Conservation (phyloP, 768 basidiomycete species). For the Lentinula boryana region DNA sequence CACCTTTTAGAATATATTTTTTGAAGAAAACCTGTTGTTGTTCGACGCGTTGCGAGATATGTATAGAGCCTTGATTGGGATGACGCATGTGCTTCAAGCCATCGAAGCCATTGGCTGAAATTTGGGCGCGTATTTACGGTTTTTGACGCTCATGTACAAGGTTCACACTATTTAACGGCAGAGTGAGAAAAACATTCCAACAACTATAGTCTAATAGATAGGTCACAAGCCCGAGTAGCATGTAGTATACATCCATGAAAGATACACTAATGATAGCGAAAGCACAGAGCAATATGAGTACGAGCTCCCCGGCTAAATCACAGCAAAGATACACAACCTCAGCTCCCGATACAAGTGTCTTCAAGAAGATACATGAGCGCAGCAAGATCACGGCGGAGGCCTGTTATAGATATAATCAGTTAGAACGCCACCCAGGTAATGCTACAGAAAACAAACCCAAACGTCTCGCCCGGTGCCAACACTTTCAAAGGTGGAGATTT, state of each 20-base stretch:
- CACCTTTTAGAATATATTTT: not conserved
- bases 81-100: not conserved
- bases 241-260: not conserved
- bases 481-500: conserved; percentile 3
- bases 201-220: no score
- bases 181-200: not conserved
- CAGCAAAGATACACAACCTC: not conserved
- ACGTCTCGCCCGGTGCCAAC: conserved; percentile 11
- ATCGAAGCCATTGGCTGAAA: not conserved
- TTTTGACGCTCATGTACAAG: not conserved
- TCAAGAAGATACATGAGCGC: no score
- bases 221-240: not conserved
- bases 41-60: not conserved
- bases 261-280: not conserved
- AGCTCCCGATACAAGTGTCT: no score
- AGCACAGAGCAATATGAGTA: not conserved
- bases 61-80: not conserved
- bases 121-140: not conserved
- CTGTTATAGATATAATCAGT: not conserved
- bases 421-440: not conserved
- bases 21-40: not conserved
- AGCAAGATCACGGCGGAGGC: not conserved
- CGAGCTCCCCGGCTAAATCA: not conserved
- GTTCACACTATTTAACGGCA: not conserved
- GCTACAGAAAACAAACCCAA: not conserved